phyloP scores from a whole-genome alignment of 371 early-diverging fungal genomes.

The Mortierella polycephala region DNA sequence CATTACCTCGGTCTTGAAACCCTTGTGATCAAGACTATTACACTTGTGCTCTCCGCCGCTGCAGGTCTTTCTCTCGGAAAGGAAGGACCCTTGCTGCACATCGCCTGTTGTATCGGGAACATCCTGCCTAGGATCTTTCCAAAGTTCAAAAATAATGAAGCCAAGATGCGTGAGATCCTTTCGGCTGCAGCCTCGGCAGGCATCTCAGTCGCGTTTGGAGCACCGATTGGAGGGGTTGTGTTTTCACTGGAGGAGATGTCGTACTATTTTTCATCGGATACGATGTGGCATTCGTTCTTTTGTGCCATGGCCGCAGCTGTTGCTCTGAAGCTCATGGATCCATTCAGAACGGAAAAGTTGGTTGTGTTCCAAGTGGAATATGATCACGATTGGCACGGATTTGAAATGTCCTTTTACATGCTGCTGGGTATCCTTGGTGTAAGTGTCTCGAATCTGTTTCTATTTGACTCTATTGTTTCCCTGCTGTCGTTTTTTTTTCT shows the following conservation, averaged over 20 bases:
- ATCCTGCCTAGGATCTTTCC: conserved; percentile 77
- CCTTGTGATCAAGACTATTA: conserved; percentile 75
- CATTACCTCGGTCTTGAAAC: conserved; percentile 80
- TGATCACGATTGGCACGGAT: conserved; percentile 78
- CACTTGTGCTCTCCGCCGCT: conserved; percentile 71
- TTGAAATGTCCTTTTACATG: conserved; percentile 87
- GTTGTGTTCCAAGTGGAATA: conserved; percentile 87
- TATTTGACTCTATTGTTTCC: neutral
- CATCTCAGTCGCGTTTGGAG: conserved; percentile 85
- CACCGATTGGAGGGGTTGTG: conserved; percentile 90
- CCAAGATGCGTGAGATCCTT: conserved; percentile 81
- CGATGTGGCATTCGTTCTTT: conserved; percentile 86
- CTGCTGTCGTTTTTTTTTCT: neutral
- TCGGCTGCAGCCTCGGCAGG: conserved; percentile 89
- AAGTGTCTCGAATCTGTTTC: conserved; percentile 34
- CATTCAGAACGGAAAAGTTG: conserved; percentile 83
- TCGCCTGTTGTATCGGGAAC: conserved; percentile 83
- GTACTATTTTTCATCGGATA: conserved; percentile 86
- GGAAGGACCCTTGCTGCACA: conserved; percentile 87
- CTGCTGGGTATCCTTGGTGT: conserved; percentile 92
- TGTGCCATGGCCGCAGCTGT: conserved; percentile 85
- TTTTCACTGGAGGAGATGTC: conserved; percentile 88
- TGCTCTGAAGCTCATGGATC: conserved; percentile 79
- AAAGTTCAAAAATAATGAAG: conserved; percentile 78
- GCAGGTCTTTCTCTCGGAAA: conserved; percentile 83